phyloP scores from a whole-genome alignment of 139 green algal genomes.

The Coelastrella sp. region DNA sequence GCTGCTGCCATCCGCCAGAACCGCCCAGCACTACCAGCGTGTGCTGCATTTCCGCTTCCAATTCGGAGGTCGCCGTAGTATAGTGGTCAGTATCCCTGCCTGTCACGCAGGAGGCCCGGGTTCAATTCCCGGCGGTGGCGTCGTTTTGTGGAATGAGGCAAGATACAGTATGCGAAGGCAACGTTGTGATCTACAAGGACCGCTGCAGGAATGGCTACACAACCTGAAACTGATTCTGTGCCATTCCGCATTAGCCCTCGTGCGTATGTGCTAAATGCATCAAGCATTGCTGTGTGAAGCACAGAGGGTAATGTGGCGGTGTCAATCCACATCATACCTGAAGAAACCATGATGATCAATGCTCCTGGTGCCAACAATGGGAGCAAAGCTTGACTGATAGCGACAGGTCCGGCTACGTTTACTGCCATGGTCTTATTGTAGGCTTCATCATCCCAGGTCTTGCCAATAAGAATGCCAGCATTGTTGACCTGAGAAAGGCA shows the following conservation, averaged over 20 bases:
- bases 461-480: constrained; percentile 18
- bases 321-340: not conserved
- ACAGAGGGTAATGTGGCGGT: no score
- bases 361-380: constrained; percentile 28
- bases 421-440: constrained; percentile 24
- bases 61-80: not conserved
- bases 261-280: no score
- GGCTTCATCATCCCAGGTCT: not conserved
- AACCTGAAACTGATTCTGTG: no score
- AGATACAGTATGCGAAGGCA: not conserved
- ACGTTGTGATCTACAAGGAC: not conserved
- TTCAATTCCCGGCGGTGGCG: not conserved
- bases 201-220: no score
- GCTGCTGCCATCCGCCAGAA: not conserved
- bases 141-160: not conserved
- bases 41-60: not conserved
- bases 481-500: constrained; percentile 32
- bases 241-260: no score
- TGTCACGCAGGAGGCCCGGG: not conserved
- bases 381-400: constrained; percentile 29
- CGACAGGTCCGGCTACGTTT: constrained; percentile 12
- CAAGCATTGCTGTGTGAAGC: no score
- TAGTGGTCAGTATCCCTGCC: not conserved
- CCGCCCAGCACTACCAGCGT: not conserved
- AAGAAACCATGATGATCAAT: constrained; percentile 44